phyloP scores from a whole-genome alignment of 1,139 yeast genomes.

The Yamadazyma conglobata region DNA sequence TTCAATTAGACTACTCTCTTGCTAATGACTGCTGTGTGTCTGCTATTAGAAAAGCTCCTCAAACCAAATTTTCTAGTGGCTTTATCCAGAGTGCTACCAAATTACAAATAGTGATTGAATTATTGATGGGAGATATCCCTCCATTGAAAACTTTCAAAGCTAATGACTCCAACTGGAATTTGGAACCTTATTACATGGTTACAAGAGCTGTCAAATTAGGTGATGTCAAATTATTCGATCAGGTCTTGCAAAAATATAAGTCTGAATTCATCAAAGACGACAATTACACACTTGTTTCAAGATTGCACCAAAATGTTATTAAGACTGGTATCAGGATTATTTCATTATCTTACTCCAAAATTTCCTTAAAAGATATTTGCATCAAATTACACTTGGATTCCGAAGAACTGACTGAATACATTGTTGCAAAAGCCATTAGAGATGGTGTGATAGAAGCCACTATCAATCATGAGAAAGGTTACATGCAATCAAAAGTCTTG shows the following conservation, averaged over 20 bases:
- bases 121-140: constrained; percentile 97
- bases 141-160: constrained; percentile 79
- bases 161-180: constrained; percentile 49
- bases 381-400: constrained; percentile 87
- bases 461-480: constrained; percentile 87
- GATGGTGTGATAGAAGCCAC: constrained; percentile 97
- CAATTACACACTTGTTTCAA: constrained; percentile 76
- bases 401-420: constrained; percentile 95
- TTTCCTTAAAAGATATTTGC: constrained; percentile 87
- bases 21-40: constrained; percentile 90
- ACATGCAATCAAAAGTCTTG: constrained; percentile 85
- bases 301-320: constrained; percentile 94
- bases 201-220: constrained; percentile 93
- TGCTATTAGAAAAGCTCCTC: constrained; percentile 97
- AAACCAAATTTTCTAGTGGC: constrained; percentile 78
- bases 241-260: constrained; percentile 67
- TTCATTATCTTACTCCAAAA: constrained; percentile 85
- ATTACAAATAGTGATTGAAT: constrained; percentile 81
- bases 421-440: constrained; percentile 93
- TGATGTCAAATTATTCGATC: constrained; percentile 77
- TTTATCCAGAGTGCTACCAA: constrained; percentile 89
- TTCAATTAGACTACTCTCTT: constrained; percentile 87
- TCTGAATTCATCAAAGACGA: constrained; percentile 68
- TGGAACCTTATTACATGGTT: constrained; percentile 80
- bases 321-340: constrained; percentile 96